These are phyloP conservation scores for Daldinia sp. DNA, from an alignment of 2,329 filamentous ascomycete genomes.

Conservation along the genomic window DNA sequence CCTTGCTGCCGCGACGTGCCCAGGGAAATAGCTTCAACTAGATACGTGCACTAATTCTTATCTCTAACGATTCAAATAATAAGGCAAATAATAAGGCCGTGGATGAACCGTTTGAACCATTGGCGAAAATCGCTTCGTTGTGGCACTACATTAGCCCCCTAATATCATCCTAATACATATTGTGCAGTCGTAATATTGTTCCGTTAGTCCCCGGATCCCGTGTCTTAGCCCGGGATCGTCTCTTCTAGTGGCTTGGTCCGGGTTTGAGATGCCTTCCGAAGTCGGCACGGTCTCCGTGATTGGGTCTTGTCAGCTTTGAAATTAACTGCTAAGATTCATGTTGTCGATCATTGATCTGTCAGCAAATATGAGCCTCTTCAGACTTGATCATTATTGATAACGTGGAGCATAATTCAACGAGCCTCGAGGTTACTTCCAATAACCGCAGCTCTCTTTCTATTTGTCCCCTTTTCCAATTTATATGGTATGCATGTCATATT, in stretches of 20 bases:
- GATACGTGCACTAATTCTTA: not conserved
- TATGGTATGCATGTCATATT: not conserved
- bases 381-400: not conserved
- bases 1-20: not conserved
- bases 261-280: not conserved
- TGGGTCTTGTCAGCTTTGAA: conserved; percentile 1
- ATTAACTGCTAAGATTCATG: not conserved
- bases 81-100: not conserved
- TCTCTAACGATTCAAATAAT: not conserved
- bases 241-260: not conserved
- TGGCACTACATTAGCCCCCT: not conserved
- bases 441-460: not conserved
- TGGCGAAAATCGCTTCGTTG: not conserved
- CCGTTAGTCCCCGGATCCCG: not conserved
- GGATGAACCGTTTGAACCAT: not conserved
- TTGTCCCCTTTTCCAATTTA: not conserved
- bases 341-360: conserved; percentile 5
- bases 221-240: not conserved
- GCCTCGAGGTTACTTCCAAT: not conserved
- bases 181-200: not conserved
- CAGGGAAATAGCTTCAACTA: not conserved
- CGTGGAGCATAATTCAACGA: not conserved
- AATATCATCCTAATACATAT: too few species aligned
- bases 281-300: not conserved
- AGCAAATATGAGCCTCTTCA: not conserved